phyloP scores from a whole-genome alignment of 2,329 filamentous ascomycete species.

The Claviceps citrina region DNA sequence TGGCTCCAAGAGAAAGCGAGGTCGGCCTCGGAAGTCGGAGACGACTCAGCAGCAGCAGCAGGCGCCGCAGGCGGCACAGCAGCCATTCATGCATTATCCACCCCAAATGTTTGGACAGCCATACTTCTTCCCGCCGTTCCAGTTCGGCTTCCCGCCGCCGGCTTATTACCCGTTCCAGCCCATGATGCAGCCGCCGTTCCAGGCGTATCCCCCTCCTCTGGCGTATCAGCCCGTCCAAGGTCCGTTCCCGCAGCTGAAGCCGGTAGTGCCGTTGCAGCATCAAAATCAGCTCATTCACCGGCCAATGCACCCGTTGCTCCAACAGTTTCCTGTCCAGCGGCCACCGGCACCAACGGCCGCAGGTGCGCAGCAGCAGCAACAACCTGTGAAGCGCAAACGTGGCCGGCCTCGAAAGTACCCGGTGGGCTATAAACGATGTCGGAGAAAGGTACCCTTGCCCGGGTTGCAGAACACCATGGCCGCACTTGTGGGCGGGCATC shows the following conservation, averaged over 20 bases:
- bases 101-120: constrained; percentile 4
- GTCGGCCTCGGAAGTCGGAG: constrained; percentile 5
- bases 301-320: constrained; percentile 3
- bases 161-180: constrained; percentile 4
- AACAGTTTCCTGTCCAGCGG: background rate
- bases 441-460: constrained; percentile 5
- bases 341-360: background rate
- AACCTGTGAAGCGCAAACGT: constrained; percentile 9
- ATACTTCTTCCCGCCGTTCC: constrained; percentile 2
- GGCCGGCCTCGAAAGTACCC: constrained; percentile 11
- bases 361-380: background rate
- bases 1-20: constrained; percentile 4
- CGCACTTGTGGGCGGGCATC: constrained; percentile 2
- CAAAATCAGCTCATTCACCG: background rate
- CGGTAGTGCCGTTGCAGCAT: constrained; percentile 1
- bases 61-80: background rate
- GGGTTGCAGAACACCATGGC: constrained; percentile 6
- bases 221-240: constrained; percentile 3
- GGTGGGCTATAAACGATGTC: constrained; percentile 4
- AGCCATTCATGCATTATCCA: constrained; percentile 1
- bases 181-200: constrained; percentile 4
- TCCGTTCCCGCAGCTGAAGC: constrained; percentile 2
- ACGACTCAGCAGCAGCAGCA: background rate
- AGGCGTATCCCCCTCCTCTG: constrained; percentile 2
- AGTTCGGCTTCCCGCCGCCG: constrained; percentile 3